phyloP scores from a whole-genome alignment of 2,329 filamentous ascomycete species.

The Aspergillus transmontanensis region DNA sequence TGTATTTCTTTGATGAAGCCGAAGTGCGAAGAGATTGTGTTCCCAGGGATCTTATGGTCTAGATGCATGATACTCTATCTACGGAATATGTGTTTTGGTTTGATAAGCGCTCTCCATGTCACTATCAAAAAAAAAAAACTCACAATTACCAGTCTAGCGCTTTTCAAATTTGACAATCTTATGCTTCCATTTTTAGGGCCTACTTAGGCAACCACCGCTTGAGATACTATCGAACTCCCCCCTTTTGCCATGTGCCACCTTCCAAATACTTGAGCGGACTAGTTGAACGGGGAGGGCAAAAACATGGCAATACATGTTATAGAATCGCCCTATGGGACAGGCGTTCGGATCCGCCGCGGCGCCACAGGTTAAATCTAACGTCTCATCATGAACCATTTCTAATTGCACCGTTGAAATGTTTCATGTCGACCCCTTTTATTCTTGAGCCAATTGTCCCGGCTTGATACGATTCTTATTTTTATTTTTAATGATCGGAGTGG shows the following conservation, averaged over 20 bases:
- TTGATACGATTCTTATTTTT: not conserved
- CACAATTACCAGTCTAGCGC: not conserved
- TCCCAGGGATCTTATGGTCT: not conserved
- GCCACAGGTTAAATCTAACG: constrained; percentile 1
- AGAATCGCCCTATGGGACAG: not conserved
- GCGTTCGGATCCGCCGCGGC: not conserved
- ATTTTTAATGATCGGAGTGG: not conserved
- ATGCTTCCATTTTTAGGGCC: not conserved
- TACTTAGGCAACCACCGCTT: not conserved
- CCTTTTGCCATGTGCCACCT: not conserved
- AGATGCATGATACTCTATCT: not conserved
- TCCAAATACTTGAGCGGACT: not conserved
- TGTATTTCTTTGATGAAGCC: not conserved
- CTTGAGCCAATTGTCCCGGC: not conserved
- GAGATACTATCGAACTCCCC: not conserved
- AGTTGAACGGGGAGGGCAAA: not conserved
- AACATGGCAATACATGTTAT: not conserved
- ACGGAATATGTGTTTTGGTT: not conserved
- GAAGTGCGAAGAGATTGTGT: not conserved
- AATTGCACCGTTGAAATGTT: not conserved
- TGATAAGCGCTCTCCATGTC: not conserved
- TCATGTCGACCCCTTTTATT: not conserved
- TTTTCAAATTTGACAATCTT: not conserved
- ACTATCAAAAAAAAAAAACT: not conserved
- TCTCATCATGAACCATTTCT: not conserved